A percentile compares a stretch with the other conserved stretches of the same genome.
These are phyloP conservation scores for Thymus mandschuricus DNA, from an alignment of 257 asterid genomes.

Conservation along the genomic window DNA sequence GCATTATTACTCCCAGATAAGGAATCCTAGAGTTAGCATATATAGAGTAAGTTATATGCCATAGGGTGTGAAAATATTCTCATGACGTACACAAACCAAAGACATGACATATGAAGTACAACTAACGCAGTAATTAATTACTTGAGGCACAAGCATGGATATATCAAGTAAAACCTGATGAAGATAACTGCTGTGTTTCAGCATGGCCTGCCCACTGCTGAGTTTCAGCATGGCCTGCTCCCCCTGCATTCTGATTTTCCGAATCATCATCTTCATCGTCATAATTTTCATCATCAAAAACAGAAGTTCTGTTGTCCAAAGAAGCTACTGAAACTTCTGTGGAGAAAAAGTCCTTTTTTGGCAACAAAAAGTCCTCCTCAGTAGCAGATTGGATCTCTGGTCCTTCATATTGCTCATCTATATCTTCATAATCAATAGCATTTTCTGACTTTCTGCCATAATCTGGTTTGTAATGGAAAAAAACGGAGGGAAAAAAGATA, in stretches of 20 bases:
- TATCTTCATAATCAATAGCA: slow-evolving; percentile 97
- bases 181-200: slow-evolving; percentile 45
- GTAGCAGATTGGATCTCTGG: slow-evolving; percentile 91
- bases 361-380: slow-evolving; percentile 88
- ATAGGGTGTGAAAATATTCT: slow-evolving; percentile 5
- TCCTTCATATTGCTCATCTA: slow-evolving; percentile 98
- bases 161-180: slow-evolving; percentile 56
- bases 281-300: slow-evolving; percentile 93
- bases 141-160: slow-evolving; percentile 5
- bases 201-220: slow-evolving; percentile 42
- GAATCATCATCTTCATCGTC: slow-evolving; percentile 79
- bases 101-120: background rate
- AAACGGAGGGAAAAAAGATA: slow-evolving; percentile 6
- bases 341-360: slow-evolving; percentile 67
- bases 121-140: slow-evolving; percentile 19
- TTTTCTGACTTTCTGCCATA: slow-evolving; percentile 92
- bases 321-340: slow-evolving; percentile 59
- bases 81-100: slow-evolving; percentile 4
- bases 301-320: slow-evolving; percentile 57
- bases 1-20: background rate
- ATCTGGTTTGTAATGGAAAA: slow-evolving; percentile 50
- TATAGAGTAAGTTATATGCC: slow-evolving; percentile 7
- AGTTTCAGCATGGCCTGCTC: slow-evolving; percentile 47
- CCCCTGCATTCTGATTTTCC: slow-evolving; percentile 54
- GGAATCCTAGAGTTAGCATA: slow-evolving; percentile 15